A percentile compares a stretch with the other conserved stretches of the same genome.
Conservation (phyloP, 768 basidiomycete species). For the Filobasidium floriforme region DNA sequence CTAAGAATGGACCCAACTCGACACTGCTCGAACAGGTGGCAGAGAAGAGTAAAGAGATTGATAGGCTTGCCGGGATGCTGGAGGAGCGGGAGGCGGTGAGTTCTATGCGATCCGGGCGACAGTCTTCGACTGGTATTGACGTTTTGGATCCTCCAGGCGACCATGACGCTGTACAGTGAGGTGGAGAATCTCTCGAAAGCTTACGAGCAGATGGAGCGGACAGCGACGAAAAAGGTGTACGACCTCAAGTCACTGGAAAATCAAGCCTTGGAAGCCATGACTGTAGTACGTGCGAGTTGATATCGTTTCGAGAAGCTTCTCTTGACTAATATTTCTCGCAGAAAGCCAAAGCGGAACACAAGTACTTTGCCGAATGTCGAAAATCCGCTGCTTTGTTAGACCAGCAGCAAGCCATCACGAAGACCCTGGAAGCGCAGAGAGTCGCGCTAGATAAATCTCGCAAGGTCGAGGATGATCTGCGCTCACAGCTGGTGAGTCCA, state of each 20-base stretch:
- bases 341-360: conserved; percentile 95
- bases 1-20: conserved; percentile 6
- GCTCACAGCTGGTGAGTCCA: conserved; percentile 55
- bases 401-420: conserved; percentile 66
- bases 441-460: conserved; percentile 60
- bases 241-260: conserved; percentile 71
- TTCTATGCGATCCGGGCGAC: not conserved
- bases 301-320: not conserved
- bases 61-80: conserved; percentile 57
- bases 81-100: conserved; percentile 61
- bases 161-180: conserved; percentile 65
- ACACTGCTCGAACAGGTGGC: conserved; percentile 47
- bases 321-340: conserved; percentile 41
- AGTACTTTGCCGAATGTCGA: conserved; percentile 82
- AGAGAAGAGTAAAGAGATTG: conserved; percentile 62
- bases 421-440: conserved; percentile 58
- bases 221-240: conserved; percentile 75
- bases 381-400: conserved; percentile 56
- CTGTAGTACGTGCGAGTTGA: conserved; percentile 57
- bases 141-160: not conserved
- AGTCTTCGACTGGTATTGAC: not conserved
- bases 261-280: conserved; percentile 55
- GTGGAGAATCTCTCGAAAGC: conserved; percentile 75
- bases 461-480: conserved; percentile 59
- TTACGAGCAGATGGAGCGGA: conserved; percentile 75